Conservation (phyloP, 2,329 filamentous ascomycete species). For the Pseudogymnoascus sp. region DNA sequence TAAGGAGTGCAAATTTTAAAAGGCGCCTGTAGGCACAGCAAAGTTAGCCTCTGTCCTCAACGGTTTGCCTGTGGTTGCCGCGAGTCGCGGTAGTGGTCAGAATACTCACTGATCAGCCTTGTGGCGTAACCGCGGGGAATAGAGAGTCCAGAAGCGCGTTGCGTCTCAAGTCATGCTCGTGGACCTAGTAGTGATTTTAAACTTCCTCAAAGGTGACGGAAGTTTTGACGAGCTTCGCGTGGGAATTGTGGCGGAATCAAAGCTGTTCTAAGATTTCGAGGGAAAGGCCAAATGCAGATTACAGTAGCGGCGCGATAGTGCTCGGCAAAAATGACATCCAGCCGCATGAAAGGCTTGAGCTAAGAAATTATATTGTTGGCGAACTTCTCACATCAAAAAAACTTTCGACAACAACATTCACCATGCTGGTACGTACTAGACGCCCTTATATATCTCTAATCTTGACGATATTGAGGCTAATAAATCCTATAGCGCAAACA, state of each 20-base stretch:
- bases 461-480: background rate
- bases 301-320: constrained; percentile 10
- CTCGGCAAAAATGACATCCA: constrained; percentile 11
- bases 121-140: constrained; percentile 22
- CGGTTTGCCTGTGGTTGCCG: background rate
- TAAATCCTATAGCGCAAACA: constrained; percentile 50
- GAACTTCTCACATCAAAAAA: constrained; percentile 10
- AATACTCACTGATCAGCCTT: constrained; percentile 20
- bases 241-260: constrained; percentile 13
- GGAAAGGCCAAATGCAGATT: constrained; percentile 10
- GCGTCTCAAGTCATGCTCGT: constrained; percentile 27
- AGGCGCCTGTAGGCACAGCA: constrained; percentile 11
- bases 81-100: background rate
- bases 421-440: constrained; percentile 6
- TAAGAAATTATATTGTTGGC: constrained; percentile 18
- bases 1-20: constrained; percentile 7
- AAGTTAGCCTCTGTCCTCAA: constrained; percentile 12
- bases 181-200: constrained; percentile 12
- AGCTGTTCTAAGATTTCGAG: constrained; percentile 8
- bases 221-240: constrained; percentile 13
- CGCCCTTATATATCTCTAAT: constrained; percentile 13
- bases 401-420: constrained; percentile 8
- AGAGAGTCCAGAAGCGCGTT: constrained; percentile 19
- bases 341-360: constrained; percentile 14
- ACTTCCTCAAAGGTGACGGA: constrained; percentile 11